phyloP scores from a whole-genome alignment of 1,284 basidiomycete genomes.

The Puccinia hordei region DNA sequence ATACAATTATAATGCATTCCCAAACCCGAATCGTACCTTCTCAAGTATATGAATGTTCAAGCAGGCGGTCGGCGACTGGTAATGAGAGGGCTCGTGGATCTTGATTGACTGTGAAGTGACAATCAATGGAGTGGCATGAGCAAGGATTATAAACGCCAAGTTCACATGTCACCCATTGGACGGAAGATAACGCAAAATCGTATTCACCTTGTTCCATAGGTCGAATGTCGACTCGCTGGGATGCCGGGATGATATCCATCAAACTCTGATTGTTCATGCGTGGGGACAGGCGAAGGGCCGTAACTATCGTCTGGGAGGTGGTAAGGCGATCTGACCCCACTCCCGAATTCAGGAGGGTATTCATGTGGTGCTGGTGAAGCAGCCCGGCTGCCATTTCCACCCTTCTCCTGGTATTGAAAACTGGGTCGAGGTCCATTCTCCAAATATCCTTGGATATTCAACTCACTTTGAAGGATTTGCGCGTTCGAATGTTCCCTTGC shows the following conservation, averaged over 20 bases:
- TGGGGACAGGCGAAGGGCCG: neutral
- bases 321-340: neutral
- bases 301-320: neutral
- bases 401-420: conserved; percentile 1
- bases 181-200: neutral
- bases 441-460: conserved; percentile 42
- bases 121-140: neutral
- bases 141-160: neutral
- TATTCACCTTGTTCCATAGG: conserved; percentile 18
- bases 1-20: neutral
- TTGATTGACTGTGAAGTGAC: conserved; percentile 14
- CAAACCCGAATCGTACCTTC: neutral
- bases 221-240: neutral
- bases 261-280: neutral
- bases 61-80: conserved; percentile 4
- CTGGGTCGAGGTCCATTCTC: conserved; percentile 16
- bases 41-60: neutral
- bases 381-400: neutral
- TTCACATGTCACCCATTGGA: neutral
- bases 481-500: neutral
- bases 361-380: conserved; percentile 24
- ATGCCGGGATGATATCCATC: conserved; percentile 6
- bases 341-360: conserved; percentile 35
- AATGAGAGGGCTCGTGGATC: conserved; percentile 32
- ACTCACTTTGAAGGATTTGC: neutral